phyloP scores from a whole-genome alignment of 305 asterid species.

The Rubia balearica region DNA sequence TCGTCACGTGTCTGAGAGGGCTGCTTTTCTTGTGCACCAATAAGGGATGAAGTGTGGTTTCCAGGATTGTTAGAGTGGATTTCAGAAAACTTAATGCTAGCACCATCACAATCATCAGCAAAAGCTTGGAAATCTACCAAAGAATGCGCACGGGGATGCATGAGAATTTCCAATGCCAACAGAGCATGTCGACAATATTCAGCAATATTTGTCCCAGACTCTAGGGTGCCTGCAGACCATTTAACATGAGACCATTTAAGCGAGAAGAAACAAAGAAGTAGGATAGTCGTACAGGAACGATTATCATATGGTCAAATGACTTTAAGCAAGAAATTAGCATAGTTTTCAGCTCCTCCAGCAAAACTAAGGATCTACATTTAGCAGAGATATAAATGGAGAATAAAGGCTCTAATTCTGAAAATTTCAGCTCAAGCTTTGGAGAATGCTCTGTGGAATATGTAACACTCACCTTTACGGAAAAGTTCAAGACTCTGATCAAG shows the following conservation, averaged over 20 bases:
- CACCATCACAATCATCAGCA: slow-evolving; percentile 20
- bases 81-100: slow-evolving; percentile 25
- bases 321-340: no score
- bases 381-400: background rate
- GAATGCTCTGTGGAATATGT: background rate
- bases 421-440: background rate
- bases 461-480: slow-evolving; percentile 53
- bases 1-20: slow-evolving; percentile 19
- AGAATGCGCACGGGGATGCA: slow-evolving; percentile 65
- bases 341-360: background rate
- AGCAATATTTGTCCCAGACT: background rate
- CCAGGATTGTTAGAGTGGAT: slow-evolving; percentile 18
- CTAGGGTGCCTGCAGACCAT: slow-evolving; percentile 44
- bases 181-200: slow-evolving; percentile 48
- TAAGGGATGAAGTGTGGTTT: slow-evolving; percentile 22
- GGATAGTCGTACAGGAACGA: no score
- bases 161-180: slow-evolving; percentile 59
- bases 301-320: background rate
- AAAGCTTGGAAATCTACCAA: slow-evolving; percentile 32
- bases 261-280: background rate
- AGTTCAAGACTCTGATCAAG: slow-evolving; percentile 58
- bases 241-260: background rate
- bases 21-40: slow-evolving; percentile 13
- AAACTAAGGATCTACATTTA: background rate
- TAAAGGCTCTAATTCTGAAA: background rate